These are phyloP conservation scores for Phialophora chinensis DNA, from an alignment of 2,329 filamentous ascomycete genomes.

Conservation along the genomic window DNA sequence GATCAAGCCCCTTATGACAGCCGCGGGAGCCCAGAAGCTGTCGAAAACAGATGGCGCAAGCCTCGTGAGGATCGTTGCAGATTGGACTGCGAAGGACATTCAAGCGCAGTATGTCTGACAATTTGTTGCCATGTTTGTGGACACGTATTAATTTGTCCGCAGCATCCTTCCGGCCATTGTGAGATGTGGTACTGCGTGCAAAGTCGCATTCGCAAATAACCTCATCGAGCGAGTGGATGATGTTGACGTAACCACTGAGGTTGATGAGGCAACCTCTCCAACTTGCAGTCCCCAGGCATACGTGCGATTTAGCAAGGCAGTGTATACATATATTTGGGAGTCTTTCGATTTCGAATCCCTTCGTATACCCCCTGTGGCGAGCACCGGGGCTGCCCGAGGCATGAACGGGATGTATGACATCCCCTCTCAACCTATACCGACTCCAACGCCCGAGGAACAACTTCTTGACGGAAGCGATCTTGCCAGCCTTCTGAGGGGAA, in stretches of 20 bases:
- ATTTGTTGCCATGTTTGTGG: background rate
- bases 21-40: background rate
- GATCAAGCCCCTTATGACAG: background rate
- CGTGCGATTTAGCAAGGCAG: background rate
- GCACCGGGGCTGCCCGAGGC: background rate
- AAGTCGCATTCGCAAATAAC: conserved; percentile 22
- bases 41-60: conserved; percentile 16
- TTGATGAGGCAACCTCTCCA: background rate
- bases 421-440: background rate
- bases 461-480: conserved; percentile 18
- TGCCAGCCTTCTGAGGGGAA: conserved; percentile 8
- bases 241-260: background rate
- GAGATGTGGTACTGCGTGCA: conserved; percentile 6
- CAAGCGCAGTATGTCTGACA: conserved; percentile 13
- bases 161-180: conserved; percentile 16
- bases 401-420: background rate
- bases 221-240: background rate
- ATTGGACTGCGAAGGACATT: conserved; percentile 8
- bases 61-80: conserved; percentile 15
- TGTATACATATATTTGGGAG: background rate
- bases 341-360: background rate
- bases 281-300: background rate
- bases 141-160: background rate
- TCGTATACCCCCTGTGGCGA: background rate
- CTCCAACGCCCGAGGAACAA: conserved; percentile 1